A percentile compares a stretch with the other conserved stretches of the same genome.
Conservation (phyloP, 2,329 filamentous ascomycete genomes). For the Phaeophleospora eucalypticola region DNA sequence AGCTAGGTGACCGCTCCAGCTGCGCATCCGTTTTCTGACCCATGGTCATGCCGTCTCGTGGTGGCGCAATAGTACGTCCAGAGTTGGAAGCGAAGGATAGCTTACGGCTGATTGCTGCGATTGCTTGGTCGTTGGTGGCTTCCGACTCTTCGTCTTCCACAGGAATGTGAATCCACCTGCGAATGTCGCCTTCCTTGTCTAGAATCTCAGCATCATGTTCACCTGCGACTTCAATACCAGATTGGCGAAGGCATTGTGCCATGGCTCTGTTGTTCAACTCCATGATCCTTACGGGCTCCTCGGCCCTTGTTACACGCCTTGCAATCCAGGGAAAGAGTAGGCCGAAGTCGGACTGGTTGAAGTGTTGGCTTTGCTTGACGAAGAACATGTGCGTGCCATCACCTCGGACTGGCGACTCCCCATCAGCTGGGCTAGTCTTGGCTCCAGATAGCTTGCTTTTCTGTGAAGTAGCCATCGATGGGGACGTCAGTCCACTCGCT, state of each 20-base stretch:
- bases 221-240: constrained; percentile 40
- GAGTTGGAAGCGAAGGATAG: constrained; percentile 17
- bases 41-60: constrained; percentile 27
- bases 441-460: constrained; percentile 5
- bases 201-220: constrained; percentile 39
- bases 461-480: constrained; percentile 15
- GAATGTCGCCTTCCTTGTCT: constrained; percentile 19
- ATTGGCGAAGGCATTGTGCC: constrained; percentile 62
- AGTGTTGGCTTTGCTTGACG: constrained; percentile 67
- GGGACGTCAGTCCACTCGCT: constrained; percentile 20
- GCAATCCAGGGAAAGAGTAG: constrained; percentile 70
- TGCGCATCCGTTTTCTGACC: constrained; percentile 24
- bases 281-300: constrained; percentile 75
- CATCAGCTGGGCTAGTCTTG: constrained; percentile 1
- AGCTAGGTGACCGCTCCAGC: constrained; percentile 1
- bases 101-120: constrained; percentile 20
- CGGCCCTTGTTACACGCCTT: constrained; percentile 47
- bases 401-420: constrained; percentile 8
- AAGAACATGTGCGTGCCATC: constrained; percentile 67
- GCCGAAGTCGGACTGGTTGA: constrained; percentile 80
- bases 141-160: constrained; percentile 19
- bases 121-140: constrained; percentile 13
- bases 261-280: constrained; percentile 78
- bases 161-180: constrained; percentile 26
- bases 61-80: constrained; percentile 14